Base-by-base conservation (phyloP, 805 yeast species). In the Teunomyces panamensis region DNA sequence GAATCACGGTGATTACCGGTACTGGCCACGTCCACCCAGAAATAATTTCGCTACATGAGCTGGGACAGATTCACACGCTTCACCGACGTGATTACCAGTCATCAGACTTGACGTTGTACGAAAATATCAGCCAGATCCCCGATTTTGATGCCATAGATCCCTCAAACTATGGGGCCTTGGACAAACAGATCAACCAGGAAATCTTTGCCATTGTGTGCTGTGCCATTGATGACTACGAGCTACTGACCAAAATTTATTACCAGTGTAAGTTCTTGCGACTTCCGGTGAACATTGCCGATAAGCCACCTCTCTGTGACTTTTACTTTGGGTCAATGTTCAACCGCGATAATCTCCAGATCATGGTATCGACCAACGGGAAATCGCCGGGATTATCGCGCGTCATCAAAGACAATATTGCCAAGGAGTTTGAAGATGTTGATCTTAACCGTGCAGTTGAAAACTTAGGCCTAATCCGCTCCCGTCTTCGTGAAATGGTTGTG, bases 361-460 rank as follows among this genome's bases (percentile, higher is more conserved):
- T 88, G 91, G 85, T 88, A 10, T 81, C 89, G 34, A 87, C 96
- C 9, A 87, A 87, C 62, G 95, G 96, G 3, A 79, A 83, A 56
- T 84, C 91, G 2, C 96, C 96, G 0, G 67, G 94, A 46, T 75
- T 88, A 56, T 84, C 89, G 44, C 75, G 75, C 51, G 53, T 71
- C 45, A 70, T 73, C 48, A 73, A 71, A 52, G 76, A 80, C 49
- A 67, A 80, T 33, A 83, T 88, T 46, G 78, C 84, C 17, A 74
- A 77, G 47, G 71, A 69, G 46, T 69, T 72, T 42, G 62, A 65
- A 27, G 69, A 60, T 13, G 53, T 67, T n/a, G 77, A 78, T 53
- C 68, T 88, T 33, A 83, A 78, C 44, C 69, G 64, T 20, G 88
- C 89, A 0, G 80, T 86, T 27, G 78, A 71, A 17, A 84, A 81